Evolutionary conservation across 805 yeast species (phyloP), one percentile per base, ranked within the genome.

Genomic region (Wickerhamomyces chambardii): DNA sequence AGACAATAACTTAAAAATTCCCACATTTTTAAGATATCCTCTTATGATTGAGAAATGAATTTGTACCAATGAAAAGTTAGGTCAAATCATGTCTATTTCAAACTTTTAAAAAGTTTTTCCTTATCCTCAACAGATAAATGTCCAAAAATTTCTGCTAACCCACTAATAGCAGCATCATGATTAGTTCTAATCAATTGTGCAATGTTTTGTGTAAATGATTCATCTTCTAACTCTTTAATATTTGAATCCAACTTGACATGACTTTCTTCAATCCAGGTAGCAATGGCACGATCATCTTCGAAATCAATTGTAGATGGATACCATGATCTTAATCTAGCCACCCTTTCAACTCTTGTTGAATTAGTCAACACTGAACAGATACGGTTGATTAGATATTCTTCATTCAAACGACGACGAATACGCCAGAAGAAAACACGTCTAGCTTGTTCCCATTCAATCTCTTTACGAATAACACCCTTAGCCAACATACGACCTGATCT

Each of bases 361-460:
- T 63, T 58, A 34, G 76, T 66, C 37, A 83, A 58, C 39, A 75
- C 79, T 38, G 74, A 78, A 36, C 76, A 74, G 46, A 89, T 73
- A 55, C 83, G 73, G 59, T 73, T 78, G 58, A 86, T 66, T 56
- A 90, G 67, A 61, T 86, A 85, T 60, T 85, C 95, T 64, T 92
- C 98, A 56, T 84, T 80, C 61, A 92, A 68, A 61, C 96, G 85
- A 65, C 98, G 82, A 67, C 97, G 84, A 42, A 86, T 75, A 63
- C 99, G 80, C 98, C 98, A 92, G 92, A 85, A 92, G 78, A 92
- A 92, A 78, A 73, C 84, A 54, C 97, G 78, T 70, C 99, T 85
- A 22, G 97, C 75, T 34, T 87, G 71, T 31, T 61, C 59, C 96
- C 96, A 89, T 51, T 82, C 78, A 36, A 92, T 64, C 50, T 86